Evolutionary conservation across 2,329 filamentous ascomycete genomes (phyloP).

Genomic region (Fusarium sp.): DNA sequence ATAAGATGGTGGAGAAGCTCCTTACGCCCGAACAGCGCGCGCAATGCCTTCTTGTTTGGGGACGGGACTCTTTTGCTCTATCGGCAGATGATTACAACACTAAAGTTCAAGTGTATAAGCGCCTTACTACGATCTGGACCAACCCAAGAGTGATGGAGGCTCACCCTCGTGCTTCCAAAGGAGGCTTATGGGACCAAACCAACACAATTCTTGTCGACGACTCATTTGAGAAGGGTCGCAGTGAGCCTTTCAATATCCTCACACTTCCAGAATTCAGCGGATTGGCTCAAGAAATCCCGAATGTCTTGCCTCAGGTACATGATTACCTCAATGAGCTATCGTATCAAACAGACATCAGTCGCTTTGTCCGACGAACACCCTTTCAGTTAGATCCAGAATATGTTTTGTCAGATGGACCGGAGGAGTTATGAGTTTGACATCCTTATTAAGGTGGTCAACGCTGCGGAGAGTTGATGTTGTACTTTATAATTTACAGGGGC

Average conservation of each 20-base stretch:
- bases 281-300: slow-evolving; percentile 51
- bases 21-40: slow-evolving; percentile 65
- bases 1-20: slow-evolving; percentile 72
- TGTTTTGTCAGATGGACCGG: slow-evolving; percentile 6
- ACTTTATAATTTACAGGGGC: not conserved
- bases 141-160: slow-evolving; percentile 56
- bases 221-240: slow-evolving; percentile 79
- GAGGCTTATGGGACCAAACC: slow-evolving; percentile 75
- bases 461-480: not conserved
- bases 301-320: slow-evolving; percentile 68
- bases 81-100: slow-evolving; percentile 69
- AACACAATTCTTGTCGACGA: slow-evolving; percentile 95
- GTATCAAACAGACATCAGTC: slow-evolving; percentile 69
- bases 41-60: slow-evolving; percentile 78
- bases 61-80: slow-evolving; percentile 79
- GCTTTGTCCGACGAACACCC: slow-evolving; percentile 64
- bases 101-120: slow-evolving; percentile 91
- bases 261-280: slow-evolving; percentile 81
- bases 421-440: not conserved
- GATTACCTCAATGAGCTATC: slow-evolving; percentile 69
- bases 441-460: too few relatives aligned
- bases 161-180: slow-evolving; percentile 56
- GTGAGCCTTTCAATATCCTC: slow-evolving; percentile 86
- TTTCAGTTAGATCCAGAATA: slow-evolving; percentile 57
- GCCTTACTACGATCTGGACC: slow-evolving; percentile 78